Evolutionary conservation across 441 rosid genomes (phyloP).

Genomic region (Erodium trifolium): DNA sequence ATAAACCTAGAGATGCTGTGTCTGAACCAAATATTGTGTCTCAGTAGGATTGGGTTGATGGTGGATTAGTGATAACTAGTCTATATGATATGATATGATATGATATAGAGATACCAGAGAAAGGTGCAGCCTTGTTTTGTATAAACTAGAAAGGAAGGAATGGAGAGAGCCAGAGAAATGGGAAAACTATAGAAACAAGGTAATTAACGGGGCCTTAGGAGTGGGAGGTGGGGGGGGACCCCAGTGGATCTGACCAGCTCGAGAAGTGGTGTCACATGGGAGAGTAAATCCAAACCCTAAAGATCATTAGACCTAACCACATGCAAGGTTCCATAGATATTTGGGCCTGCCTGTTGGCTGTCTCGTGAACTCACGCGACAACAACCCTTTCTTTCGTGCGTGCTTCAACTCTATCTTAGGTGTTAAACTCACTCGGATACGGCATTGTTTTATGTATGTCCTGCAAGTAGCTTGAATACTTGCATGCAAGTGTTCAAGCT

Average conservation of each 20-base stretch:
- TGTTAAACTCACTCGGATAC: background rate
- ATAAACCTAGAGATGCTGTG: no score
- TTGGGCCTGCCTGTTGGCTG: background rate
- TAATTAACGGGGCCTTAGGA: background rate
- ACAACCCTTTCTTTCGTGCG: background rate
- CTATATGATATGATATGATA: background rate
- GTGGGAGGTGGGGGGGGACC: conserved; percentile 2
- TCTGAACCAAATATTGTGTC: background rate
- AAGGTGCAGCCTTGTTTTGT: background rate
- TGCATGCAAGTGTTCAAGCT: background rate
- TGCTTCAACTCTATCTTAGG: background rate
- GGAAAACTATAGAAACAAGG: background rate
- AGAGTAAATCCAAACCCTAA: background rate
- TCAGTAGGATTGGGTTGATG: background rate
- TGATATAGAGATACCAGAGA: background rate
- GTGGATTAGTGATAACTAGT: background rate
- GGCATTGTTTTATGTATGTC: background rate
- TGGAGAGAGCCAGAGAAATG: no score
- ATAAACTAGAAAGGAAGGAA: background rate
- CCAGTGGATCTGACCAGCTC: background rate
- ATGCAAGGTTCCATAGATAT: background rate
- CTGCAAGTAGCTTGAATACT: no score
- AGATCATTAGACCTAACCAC: background rate
- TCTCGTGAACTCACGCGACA: no score
- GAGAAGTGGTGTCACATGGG: background rate